Conservation (phyloP, 2,329 filamentous ascomycete genomes). For the Dothideomycetidae sp. region DNA sequence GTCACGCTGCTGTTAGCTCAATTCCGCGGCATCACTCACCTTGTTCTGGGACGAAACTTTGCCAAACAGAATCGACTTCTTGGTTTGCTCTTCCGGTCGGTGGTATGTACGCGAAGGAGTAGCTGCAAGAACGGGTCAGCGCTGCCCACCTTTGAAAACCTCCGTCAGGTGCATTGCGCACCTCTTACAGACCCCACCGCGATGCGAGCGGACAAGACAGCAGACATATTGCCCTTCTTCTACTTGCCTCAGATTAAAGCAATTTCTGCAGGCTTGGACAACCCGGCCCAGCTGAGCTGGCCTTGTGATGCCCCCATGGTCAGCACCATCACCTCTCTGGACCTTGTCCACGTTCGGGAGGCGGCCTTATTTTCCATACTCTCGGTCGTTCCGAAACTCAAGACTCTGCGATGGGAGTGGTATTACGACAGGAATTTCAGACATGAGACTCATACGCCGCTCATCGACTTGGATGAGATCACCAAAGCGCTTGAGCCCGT, state of each 20-base stretch:
- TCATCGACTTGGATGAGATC: background rate
- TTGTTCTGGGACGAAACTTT: background rate
- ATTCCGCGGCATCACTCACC: background rate
- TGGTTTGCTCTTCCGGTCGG: background rate
- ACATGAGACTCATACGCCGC: background rate
- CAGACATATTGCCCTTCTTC: background rate
- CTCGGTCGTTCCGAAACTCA: background rate
- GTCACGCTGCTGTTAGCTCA: background rate
- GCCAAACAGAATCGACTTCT: background rate
- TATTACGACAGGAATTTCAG: background rate
- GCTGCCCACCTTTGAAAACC: background rate
- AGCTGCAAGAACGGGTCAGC: background rate
- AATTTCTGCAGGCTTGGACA: background rate
- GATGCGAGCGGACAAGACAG: background rate
- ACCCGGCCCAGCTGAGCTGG: background rate
- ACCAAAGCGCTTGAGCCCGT: background rate
- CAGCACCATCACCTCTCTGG: background rate
- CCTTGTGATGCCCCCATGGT: background rate
- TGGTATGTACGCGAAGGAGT: too few species aligned
- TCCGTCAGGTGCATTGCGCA: background rate
- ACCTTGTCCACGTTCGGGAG: background rate
- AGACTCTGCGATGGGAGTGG: background rate
- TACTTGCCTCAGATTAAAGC: background rate
- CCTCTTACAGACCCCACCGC: background rate
- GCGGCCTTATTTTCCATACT: background rate